Evolutionary conservation across 768 basidiomycete species (phyloP), one percentile per base, ranked within the genome.

Genomic region (Leucosporidium creatinivorum): DNA sequence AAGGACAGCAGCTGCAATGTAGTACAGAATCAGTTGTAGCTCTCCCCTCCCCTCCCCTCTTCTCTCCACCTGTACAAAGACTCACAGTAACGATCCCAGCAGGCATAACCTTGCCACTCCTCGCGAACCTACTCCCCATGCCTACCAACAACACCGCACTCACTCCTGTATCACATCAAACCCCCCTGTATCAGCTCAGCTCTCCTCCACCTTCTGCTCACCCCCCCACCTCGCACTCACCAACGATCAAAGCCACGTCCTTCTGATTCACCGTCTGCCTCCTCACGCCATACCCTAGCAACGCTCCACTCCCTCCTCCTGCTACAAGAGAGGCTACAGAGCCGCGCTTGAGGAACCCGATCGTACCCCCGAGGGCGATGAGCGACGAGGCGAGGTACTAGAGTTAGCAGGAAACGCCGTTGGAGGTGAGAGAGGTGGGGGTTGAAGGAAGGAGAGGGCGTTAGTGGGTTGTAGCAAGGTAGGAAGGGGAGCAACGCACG

Each of bases 201-300:
- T 2, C 33, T 26, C 26, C 17, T 56, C 21, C 50, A 9, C 4
- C 18, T n/a, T 8, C 50, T 23, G 50, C 4, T 7, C 13, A 26
- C 15, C 19, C 36, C 33, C 4, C 33, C 10, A 49, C 6, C 12
- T 19, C 58, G 71, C 21, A 61, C 73, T 17, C 58, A 73, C 74
- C 58, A 4, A 71, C 62, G 4, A 73, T 54, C 12, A 75, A 15
- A 0, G 26, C 25, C 28, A 65, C 63, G 48, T 75, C 62, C 51
- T 50, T 52, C 3, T 61, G 49, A 57, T 69, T 63, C 17, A 12
- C 21, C 1, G 48, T 19, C 36, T 65, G 65, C 28, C 61, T 55
- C 66, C 66, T 64, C 21, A 75, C 74, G 0, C 74, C 74, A 52
- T 73, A 75, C 4, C 54, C 73, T 0, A 74, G 47, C 18, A 61